These are phyloP conservation scores for Coniella vitis DNA, from an alignment of 2,329 filamentous ascomycete species.

Conservation along the genomic window DNA sequence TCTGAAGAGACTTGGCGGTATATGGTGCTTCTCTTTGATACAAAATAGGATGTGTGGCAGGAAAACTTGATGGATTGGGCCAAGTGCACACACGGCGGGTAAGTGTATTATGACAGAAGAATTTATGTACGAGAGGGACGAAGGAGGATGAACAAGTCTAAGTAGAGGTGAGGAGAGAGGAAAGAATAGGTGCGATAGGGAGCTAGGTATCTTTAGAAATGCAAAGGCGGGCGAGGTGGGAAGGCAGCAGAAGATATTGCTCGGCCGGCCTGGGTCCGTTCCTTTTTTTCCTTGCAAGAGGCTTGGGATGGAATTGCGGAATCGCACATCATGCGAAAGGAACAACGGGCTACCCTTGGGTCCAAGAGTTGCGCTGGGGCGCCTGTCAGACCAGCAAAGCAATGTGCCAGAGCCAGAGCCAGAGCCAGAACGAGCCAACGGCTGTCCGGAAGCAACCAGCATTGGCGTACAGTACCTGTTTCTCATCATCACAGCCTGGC, in stretches of 20 bases:
- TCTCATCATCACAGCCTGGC: too few species aligned
- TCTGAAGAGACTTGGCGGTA: not conserved
- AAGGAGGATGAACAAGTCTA: too few species aligned
- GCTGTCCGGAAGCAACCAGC: not conserved
- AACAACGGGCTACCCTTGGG: constrained; percentile 9
- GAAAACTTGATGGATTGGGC: too few species aligned
- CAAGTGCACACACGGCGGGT: too few species aligned
- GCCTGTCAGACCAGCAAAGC: not conserved
- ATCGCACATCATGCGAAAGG: constrained; percentile 4
- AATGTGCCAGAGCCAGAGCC: not conserved
- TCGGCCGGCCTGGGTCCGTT: constrained; percentile 9
- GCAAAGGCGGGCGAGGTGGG: not conserved
- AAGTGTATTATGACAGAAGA: not conserved
- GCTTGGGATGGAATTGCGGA: constrained; percentile 5
- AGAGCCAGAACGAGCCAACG: not conserved
- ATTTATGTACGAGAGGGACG: not conserved
- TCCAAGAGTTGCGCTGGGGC: not conserved
- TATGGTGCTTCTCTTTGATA: too few species aligned
- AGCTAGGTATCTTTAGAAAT: too few species aligned
- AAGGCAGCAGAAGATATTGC: constrained; percentile 1
- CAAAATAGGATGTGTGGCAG: too few species aligned
- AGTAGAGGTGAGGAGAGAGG: too few species aligned
- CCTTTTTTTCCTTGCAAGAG: constrained; percentile 1
- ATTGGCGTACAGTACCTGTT: too few species aligned
- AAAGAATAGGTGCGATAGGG: not conserved